These are phyloP conservation scores for Cladorrhinum samala DNA, from an alignment of 495 filamentous ascomycete species.

Conservation along the genomic window DNA sequence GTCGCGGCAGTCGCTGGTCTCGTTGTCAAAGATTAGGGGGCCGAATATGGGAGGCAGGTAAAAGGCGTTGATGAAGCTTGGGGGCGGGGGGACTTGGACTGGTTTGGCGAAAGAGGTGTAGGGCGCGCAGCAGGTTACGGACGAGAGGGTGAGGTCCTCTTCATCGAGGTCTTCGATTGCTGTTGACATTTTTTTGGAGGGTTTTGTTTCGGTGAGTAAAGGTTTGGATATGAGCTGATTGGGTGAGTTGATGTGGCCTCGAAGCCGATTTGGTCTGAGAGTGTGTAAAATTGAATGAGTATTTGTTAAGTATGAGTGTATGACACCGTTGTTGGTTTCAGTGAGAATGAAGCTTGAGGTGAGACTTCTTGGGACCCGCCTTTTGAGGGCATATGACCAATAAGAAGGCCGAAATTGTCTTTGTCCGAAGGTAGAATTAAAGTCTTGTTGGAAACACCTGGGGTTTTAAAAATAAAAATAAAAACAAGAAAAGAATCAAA, in stretches of 20 bases:
- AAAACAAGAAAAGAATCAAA: no score
- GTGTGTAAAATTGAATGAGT: not conserved
- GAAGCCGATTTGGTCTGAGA: not conserved
- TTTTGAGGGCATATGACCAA: no score
- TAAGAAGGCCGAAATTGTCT: no score
- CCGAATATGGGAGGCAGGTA: conserved; percentile 65
- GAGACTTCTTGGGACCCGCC: no score
- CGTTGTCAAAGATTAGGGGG: conserved; percentile 82
- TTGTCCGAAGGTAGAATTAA: no score
- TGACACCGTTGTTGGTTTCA: not conserved
- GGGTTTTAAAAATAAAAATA: no score
- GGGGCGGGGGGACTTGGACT: not conserved
- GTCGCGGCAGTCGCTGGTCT: conserved; percentile 78
- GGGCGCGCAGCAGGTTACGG: not conserved
- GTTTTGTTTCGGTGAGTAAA: not conserved
- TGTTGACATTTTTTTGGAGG: not conserved
- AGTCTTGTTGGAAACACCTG: no score
- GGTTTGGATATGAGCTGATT: not conserved
- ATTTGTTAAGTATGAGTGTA: not conserved
- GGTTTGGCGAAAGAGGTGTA: not conserved
- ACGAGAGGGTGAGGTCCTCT: not conserved
- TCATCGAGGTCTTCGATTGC: conserved; percentile 2
- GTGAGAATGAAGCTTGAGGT: not conserved
- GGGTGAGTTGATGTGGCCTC: no score
- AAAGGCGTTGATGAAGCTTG: conserved; percentile 38